Percentiles rank a stretch among this genome's conserved stretches.
Evolutionary conservation across 805 yeast genomes (phyloP).

Genomic region (Wickerhamomyces ciferrii): DNA sequence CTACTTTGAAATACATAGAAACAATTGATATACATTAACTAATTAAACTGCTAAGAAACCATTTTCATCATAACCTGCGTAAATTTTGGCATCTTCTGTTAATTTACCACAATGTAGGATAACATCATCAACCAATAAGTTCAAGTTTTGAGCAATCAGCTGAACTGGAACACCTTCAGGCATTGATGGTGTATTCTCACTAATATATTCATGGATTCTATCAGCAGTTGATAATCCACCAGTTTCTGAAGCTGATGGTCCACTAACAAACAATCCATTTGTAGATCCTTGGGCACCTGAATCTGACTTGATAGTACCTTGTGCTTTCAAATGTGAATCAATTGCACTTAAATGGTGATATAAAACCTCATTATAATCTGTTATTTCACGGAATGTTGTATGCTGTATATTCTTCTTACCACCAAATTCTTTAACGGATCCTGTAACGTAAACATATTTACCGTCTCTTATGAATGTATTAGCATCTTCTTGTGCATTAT

Average conservation of each 20-base stretch:
- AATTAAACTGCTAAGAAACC: conserved; percentile 48
- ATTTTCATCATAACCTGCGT: conserved; percentile 65
- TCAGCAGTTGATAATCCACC: conserved; percentile 31
- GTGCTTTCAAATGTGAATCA: conserved; percentile 48
- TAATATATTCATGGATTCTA: conserved; percentile 41
- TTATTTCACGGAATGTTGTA: conserved; percentile 50
- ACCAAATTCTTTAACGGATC: conserved; percentile 53
- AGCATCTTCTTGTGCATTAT: conserved; percentile 29
- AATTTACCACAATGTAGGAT: conserved; percentile 45
- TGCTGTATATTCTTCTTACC: conserved; percentile 62
- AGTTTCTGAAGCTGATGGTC: conserved; percentile 26
- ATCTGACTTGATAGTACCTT: conserved; percentile 32
- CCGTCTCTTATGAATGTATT: conserved; percentile 35
- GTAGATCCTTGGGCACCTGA: conserved; percentile 5
- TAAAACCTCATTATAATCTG: conserved; percentile 61
- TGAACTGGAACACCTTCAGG: conserved; percentile 73
- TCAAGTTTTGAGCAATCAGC: conserved; percentile 52
- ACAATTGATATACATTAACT: too few species aligned
- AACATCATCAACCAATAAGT: conserved; percentile 43
- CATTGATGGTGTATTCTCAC: conserved; percentile 50
- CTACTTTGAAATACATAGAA: too few species aligned
- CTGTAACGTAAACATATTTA: conserved; percentile 56
- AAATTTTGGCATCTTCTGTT: conserved; percentile 64
- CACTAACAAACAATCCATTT: conserved; percentile 39
- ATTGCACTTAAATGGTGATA: conserved; percentile 67